A percentile compares a stretch with the other conserved stretches of the same genome.
These are phyloP conservation scores for Przewalskia tangutica DNA, from an alignment of 257 asterid species.

Conservation along the genomic window DNA sequence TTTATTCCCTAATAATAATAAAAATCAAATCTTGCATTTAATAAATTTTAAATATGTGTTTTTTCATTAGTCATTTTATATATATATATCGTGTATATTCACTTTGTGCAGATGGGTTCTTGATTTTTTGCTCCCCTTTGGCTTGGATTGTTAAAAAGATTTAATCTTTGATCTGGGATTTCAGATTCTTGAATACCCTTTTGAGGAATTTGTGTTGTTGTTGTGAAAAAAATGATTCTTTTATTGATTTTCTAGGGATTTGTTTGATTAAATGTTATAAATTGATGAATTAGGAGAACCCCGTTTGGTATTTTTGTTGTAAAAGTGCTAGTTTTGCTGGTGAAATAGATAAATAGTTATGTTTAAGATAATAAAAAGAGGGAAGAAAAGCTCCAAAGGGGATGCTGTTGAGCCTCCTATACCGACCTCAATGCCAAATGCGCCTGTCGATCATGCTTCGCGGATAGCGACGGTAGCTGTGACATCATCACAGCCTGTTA, in stretches of 20 bases:
- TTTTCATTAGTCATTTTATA: background rate
- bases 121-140: background rate
- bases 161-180: background rate
- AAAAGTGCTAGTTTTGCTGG: background rate
- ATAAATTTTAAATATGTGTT: background rate
- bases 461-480: conserved; percentile 21
- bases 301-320: background rate
- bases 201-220: background rate
- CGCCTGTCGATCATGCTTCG: background rate
- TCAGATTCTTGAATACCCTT: background rate
- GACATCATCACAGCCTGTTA: conserved; percentile 26
- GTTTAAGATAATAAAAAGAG: conserved; percentile 59
- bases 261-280: background rate
- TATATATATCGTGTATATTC: background rate
- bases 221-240: background rate
- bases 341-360: conserved; percentile 10
- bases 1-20: background rate
- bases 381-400: conserved; percentile 44
- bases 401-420: conserved; percentile 46
- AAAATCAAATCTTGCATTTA: background rate
- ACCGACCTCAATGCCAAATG: conserved; percentile 14
- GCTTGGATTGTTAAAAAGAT: background rate
- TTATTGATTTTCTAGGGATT: background rate
- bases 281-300: background rate
- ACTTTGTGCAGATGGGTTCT: background rate